Evolutionary conservation across 169 alveolate genomes (phyloP), one percentile per base, ranked within the genome.

Genomic region (Eimeria falciformis): DNA sequence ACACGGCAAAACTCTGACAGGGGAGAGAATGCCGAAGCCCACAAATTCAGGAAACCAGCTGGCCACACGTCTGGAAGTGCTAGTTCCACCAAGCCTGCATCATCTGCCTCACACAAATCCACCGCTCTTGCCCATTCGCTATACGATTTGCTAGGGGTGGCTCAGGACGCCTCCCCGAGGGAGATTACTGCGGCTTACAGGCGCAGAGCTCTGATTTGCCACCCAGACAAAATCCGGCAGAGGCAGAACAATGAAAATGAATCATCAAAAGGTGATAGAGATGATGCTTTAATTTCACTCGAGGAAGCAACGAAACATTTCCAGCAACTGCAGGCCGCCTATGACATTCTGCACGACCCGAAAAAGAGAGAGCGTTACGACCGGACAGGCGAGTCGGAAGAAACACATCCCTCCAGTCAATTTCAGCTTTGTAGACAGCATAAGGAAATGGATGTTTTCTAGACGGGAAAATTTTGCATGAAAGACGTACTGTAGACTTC

Each of bases 191-290:
- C 97, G 93, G 96, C 98, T 5, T 97, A 93, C 93, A 94, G 98
- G 50, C 95, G 95, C 73, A 93, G 95, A 6, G 98, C 98, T 2
- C 93, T 95, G 27, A 94, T 89, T 71, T 96, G 94, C 83, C 99
- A 98, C 90, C 99, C 99, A 0, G 99, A 97, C 88, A 98, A 98
- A 93, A 98, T 89, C 25, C 86, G 50, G 18, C 93, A 89, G 17
- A 40, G 89, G 83, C 90, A 89, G 89, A 50, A 77, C 21, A 29
- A 33, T 4, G 33, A 1, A 29, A 65, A 37, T 14, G 23, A 25
- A 14, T 9, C 14, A 71, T 47, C 4, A 23, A 37, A 75, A 11
- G 62, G 78, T 21, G 81, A 40, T 6, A 66, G 55, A 14, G 65
- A 46, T 21, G 68, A 56, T 9, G 25, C 43, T 1, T 78, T 58